Base-by-base conservation (phyloP, 345 rosid genomes). In the Nasturtium officinale region DNA sequence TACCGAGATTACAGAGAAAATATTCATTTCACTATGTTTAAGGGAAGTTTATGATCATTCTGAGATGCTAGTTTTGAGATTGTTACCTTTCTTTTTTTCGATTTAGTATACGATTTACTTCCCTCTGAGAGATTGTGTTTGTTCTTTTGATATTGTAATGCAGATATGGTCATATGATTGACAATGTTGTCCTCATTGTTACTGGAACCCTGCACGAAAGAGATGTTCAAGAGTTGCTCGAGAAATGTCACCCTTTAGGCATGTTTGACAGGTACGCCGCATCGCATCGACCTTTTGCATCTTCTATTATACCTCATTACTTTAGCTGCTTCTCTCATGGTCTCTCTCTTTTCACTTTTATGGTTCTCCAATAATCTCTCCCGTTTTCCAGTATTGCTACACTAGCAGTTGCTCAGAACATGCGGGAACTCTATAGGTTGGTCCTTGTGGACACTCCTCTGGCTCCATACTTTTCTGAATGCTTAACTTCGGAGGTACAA, bases 81-180 rank as follows among this genome's bases (percentile, higher is more conserved):
- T 29, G 18, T 33, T 8, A 25, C 18, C 47, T 25, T 25, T 3
- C 3, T 64, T 25, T 33, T 43, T 43, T 1, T 30, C 3, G 4
- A 40, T 64, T 55, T 43, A 33, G 59, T 3, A 25, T 33, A 54
- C 30, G 3, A 40, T 40, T 35, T 43, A 6, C 40, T 51, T 21
- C n/a, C 7, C n/a, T 52, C 59, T 48, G 21, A 66, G 30, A 13
- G 30, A 46, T 48, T 73, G 13, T 52, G 11, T 10, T 74, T 46
- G 6, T 80, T 30, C 1, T 9, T 45, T 73, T 40, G 0, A 11
- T 20, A 40, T 29, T 71, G 57, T 67, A 15, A 56, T 79, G 53
- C 79, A 95, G 99, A 72, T 95, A 95, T 48, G 99, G 99, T 53
- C 99, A 95, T 79, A 95, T 95, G 99, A 95, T 95, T 77, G 99